Evolutionary conservation across 176 grass and related monocot genomes (phyloP).

Genomic region (Leersia perrieri): DNA sequence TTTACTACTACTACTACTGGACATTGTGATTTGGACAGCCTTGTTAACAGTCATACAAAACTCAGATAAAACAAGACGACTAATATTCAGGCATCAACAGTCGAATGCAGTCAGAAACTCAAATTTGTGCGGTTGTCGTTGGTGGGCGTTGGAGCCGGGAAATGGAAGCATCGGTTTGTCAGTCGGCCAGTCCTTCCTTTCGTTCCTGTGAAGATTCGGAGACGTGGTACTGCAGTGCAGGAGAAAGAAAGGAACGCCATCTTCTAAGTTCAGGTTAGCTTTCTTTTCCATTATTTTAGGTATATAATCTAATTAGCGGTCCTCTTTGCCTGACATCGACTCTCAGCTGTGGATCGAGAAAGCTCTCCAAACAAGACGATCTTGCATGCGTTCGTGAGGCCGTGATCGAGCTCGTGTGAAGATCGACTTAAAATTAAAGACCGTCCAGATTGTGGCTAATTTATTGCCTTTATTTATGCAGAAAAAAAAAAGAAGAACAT

Average conservation of each 20-base stretch:
- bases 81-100: background rate
- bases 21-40: background rate
- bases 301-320: background rate
- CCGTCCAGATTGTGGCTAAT: background rate
- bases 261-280: background rate
- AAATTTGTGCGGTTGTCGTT: background rate
- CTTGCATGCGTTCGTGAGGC: background rate
- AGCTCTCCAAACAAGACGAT: background rate
- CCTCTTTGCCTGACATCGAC: background rate
- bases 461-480: background rate
- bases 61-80: background rate
- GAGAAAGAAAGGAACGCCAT: background rate
- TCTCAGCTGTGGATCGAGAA: background rate
- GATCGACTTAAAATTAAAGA: background rate
- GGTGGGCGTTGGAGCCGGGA: background rate
- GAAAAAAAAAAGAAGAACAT: too few species aligned
- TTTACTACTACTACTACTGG: too few species aligned
- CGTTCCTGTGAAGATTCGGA: background rate
- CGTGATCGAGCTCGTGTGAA: background rate
- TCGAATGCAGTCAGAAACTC: background rate
- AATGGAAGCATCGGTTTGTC: background rate
- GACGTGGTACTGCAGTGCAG: background rate
- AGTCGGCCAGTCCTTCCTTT: background rate
- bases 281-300: background rate
- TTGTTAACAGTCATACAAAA: background rate